Evolutionary conservation across 1,284 basidiomycete species (phyloP).

Genomic region (Caloboletus firmus): DNA sequence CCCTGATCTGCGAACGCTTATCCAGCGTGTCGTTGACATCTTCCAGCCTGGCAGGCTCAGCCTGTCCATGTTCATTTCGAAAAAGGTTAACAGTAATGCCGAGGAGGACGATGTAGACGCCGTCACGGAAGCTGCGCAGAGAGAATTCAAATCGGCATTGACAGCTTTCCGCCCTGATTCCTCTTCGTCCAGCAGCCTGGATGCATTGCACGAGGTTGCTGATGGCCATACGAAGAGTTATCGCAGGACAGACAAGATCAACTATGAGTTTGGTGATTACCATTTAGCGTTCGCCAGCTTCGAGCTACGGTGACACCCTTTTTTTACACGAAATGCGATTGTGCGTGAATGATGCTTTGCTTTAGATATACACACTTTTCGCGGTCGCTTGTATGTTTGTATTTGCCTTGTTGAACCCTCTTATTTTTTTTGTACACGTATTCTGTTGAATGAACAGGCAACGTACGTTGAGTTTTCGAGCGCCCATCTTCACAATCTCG

Average conservation of each 20-base stretch:
- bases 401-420: constrained; percentile 15
- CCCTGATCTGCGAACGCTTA: constrained; percentile 77
- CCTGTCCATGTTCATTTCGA: constrained; percentile 91
- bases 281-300: constrained; percentile 93
- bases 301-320: constrained; percentile 47
- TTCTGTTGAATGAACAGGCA: constrained; percentile 17
- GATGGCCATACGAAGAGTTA: constrained; percentile 38
- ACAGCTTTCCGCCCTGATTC: constrained; percentile 31
- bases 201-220: constrained; percentile 12
- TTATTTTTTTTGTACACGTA: constrained; percentile 22
- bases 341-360: constrained; percentile 20
- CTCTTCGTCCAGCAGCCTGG: constrained; percentile 18
- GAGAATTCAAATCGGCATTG: constrained; percentile 65
- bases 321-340: constrained; percentile 10
- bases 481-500: constrained; percentile 7
- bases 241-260: constrained; percentile 91
- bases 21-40: constrained; percentile 87
- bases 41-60: constrained; percentile 90
- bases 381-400: constrained; percentile 18
- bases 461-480: constrained; percentile 15
- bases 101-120: constrained; percentile 54
- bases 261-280: constrained; percentile 97
- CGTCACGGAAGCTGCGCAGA: constrained; percentile 65
- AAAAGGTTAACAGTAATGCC: constrained; percentile 50
- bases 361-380: constrained; percentile 23